Evolutionary conservation across 2,329 filamentous ascomycete genomes (phyloP).

Genomic region (Thelonectria rubi): DNA sequence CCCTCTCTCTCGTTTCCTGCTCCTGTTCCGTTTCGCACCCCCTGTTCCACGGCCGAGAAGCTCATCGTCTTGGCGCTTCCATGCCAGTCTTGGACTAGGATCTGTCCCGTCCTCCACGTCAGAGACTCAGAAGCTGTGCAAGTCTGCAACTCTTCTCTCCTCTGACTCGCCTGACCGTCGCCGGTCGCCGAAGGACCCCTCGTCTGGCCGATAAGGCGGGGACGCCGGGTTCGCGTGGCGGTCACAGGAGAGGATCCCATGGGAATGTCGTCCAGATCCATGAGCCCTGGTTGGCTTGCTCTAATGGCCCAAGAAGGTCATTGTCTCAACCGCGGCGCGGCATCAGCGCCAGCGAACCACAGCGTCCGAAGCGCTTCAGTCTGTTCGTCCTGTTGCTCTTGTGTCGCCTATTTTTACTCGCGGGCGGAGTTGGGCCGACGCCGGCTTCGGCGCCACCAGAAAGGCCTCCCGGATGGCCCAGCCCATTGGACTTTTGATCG

Average conservation of each 20-base stretch:
- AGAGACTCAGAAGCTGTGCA: too few species aligned
- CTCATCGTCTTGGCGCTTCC: conserved; percentile 14
- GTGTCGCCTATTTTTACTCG: conserved; percentile 9
- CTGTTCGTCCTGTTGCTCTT: conserved; percentile 9
- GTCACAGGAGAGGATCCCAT: conserved; percentile 14
- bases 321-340: conserved; percentile 10
- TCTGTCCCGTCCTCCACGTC: conserved; percentile 1
- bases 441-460: conserved; percentile 6
- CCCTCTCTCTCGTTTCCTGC: conserved; percentile 12
- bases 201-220: conserved; percentile 15
- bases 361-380: conserved; percentile 14
- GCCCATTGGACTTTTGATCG: conserved; percentile 38
- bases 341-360: conserved; percentile 23
- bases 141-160: not conserved
- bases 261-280: conserved; percentile 19
- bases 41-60: conserved; percentile 4
- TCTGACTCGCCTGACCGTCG: conserved; percentile 7
- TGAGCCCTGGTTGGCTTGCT: conserved; percentile 16
- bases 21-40: conserved; percentile 8
- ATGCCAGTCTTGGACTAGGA: not conserved
- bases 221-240: conserved; percentile 23
- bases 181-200: not conserved
- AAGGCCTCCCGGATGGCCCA: conserved; percentile 19
- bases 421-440: conserved; percentile 7
- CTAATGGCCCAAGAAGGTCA: not conserved